A percentile compares a stretch with the other conserved stretches of the same genome.
Evolutionary conservation across 108 stramenopile species (phyloP).

Genomic region (Fistulifera solaris): DNA sequence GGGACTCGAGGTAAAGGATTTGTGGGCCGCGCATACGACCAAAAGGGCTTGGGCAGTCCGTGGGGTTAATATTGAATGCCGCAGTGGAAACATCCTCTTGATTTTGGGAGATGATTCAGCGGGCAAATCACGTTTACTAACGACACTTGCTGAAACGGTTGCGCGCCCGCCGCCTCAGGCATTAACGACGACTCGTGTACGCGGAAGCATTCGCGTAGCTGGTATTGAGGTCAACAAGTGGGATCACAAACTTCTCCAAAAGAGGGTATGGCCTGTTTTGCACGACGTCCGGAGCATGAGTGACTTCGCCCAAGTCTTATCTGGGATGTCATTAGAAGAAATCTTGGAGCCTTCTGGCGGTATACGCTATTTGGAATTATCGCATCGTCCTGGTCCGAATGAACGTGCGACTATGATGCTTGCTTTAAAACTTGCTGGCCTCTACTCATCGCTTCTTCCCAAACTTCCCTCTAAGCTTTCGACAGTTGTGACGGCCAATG

Average conservation of each 20-base stretch:
- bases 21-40: constrained; percentile 77
- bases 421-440: constrained; percentile 70
- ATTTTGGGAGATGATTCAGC: constrained; percentile 66
- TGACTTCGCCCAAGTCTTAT: constrained; percentile 49
- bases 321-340: constrained; percentile 68
- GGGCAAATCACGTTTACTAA: constrained; percentile 71
- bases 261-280: constrained; percentile 58
- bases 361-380: background rate
- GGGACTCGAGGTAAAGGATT: constrained; percentile 60
- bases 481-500: constrained; percentile 68
- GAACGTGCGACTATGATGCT: constrained; percentile 51
- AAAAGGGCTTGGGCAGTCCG: constrained; percentile 72
- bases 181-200: constrained; percentile 49
- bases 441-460: constrained; percentile 43
- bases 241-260: constrained; percentile 55
- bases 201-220: constrained; percentile 53
- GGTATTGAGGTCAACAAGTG: constrained; percentile 69
- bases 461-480: constrained; percentile 64
- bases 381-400: constrained; percentile 19
- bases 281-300: constrained; percentile 63
- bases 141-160: constrained; percentile 66
- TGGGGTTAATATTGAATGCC: constrained; percentile 62
- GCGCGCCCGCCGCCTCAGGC: constrained; percentile 52
- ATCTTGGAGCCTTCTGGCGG: constrained; percentile 66
- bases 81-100: constrained; percentile 63